Evolutionary conservation across 2,329 filamentous ascomycete genomes (phyloP).

Genomic region (Hypomyces rosellus): DNA sequence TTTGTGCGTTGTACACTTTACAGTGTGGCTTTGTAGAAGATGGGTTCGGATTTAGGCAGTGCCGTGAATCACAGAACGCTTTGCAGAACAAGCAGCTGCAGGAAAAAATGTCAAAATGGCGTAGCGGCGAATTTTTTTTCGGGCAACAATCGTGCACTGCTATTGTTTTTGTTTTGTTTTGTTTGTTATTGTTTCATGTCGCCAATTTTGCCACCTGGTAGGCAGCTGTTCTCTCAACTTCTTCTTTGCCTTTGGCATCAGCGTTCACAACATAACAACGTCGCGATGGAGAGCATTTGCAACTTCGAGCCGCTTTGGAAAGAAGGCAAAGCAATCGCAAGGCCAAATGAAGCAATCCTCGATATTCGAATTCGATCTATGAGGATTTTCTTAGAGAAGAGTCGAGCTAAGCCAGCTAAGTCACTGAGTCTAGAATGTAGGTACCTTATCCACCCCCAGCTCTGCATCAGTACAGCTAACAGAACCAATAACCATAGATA

Average conservation of each 20-base stretch:
- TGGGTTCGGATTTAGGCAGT: too few species aligned
- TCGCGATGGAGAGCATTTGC: slow-evolving; percentile 18
- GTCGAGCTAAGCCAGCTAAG: not conserved
- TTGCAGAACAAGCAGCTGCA: too few species aligned
- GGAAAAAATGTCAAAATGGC: too few species aligned
- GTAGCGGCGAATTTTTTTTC: too few species aligned
- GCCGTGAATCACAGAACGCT: too few species aligned
- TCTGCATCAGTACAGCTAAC: not conserved
- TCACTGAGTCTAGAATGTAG: slow-evolving; percentile 2
- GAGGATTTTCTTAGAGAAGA: slow-evolving; percentile 9
- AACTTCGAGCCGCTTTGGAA: slow-evolving; percentile 19
- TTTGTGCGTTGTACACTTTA: not conserved
- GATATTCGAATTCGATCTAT: slow-evolving; percentile 9
- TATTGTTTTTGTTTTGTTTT: too few species aligned
- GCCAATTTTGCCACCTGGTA: too few species aligned
- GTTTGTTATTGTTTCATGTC: too few species aligned
- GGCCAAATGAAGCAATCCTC: slow-evolving; percentile 10
- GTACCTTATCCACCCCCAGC: not conserved
- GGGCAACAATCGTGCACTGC: too few species aligned
- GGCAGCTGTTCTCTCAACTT: not conserved
- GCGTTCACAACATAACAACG: too few species aligned
- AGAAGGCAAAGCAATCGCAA: slow-evolving; percentile 11
- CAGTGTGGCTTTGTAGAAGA: too few species aligned
- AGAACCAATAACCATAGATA: slow-evolving; percentile 7
- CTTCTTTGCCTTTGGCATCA: too few species aligned